A percentile compares a stretch with the other conserved stretches of the same genome.
Evolutionary conservation across 2,329 filamentous ascomycete species (phyloP).

Genomic region (Fusarium subglutinans): DNA sequence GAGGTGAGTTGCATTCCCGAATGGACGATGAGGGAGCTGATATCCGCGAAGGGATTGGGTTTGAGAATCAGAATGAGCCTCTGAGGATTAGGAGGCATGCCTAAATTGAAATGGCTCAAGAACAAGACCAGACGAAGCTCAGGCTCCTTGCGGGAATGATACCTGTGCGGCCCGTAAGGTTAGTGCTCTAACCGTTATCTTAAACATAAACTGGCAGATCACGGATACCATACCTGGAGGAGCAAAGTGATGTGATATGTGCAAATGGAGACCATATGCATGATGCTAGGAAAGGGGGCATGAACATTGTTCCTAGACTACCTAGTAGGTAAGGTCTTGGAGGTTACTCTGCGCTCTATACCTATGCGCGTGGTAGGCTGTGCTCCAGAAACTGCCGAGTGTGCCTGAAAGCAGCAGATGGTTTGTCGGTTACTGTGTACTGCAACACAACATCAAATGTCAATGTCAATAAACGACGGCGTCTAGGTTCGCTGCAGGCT

Average conservation of each 20-base stretch:
- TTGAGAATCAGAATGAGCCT: conserved; percentile 8
- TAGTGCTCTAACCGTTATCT: conserved; percentile 4
- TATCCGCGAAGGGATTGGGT: conserved; percentile 11
- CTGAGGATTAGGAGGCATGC: conserved; percentile 9
- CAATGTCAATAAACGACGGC: conserved; percentile 18
- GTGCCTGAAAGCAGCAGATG: neutral
- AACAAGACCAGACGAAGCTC: conserved; percentile 18
- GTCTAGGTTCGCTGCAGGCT: conserved; percentile 17
- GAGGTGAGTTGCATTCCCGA: conserved; percentile 27
- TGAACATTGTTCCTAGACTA: neutral
- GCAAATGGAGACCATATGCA: neutral
- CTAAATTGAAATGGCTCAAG: conserved; percentile 2
- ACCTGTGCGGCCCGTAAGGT: conserved; percentile 15
- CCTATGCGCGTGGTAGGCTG: neutral
- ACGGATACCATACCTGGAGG: neutral
- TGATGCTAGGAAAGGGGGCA: neutral
- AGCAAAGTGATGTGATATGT: neutral
- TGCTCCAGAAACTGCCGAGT: neutral
- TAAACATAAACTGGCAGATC: neutral
- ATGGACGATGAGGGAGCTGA: neutral
- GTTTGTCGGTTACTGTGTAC: neutral
- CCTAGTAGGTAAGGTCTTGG: neutral
- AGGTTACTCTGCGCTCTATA: neutral
- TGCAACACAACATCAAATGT: conserved; percentile 25
- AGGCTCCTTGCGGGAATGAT: conserved; percentile 17